Evolutionary conservation across 2,329 filamentous ascomycete genomes (phyloP).

Genomic region (Stagonosporopsis cucurbitacearum): DNA sequence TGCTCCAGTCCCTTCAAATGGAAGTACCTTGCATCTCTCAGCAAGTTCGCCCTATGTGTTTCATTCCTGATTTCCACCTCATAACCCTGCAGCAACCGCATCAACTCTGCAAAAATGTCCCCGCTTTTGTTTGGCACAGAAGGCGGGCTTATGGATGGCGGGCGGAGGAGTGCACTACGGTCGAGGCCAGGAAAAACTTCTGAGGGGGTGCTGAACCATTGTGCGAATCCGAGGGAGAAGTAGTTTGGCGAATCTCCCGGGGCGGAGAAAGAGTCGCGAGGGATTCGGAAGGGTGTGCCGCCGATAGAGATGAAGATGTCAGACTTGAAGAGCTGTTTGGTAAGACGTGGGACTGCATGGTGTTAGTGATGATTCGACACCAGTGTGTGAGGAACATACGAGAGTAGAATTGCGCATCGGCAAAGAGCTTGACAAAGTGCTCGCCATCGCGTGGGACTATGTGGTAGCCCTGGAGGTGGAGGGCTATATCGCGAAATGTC

Average conservation of each 20-base stretch:
- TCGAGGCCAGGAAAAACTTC: slow-evolving; percentile 88
- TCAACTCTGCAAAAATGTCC: slow-evolving; percentile 81
- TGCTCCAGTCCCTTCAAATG: slow-evolving; percentile 93
- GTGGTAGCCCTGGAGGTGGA: slow-evolving; percentile 91
- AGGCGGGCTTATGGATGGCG: slow-evolving; percentile 84
- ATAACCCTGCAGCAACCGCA: slow-evolving; percentile 85
- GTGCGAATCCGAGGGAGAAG: slow-evolving; percentile 87
- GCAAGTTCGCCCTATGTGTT: slow-evolving; percentile 75
- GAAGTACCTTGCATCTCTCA: slow-evolving; percentile 90
- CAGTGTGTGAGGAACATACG: slow-evolving; percentile 56
- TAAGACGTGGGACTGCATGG: slow-evolving; percentile 77
- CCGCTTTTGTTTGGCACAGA: slow-evolving; percentile 80
- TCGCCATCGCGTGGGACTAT: slow-evolving; percentile 79
- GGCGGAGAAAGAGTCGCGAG: slow-evolving; percentile 81
- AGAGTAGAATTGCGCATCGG: slow-evolving; percentile 94
- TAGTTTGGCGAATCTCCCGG: slow-evolving; percentile 95
- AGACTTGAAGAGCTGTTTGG: slow-evolving; percentile 88
- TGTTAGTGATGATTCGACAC: slow-evolving; percentile 19
- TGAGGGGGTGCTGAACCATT: slow-evolving; percentile 81
- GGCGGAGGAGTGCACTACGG: slow-evolving; percentile 78
- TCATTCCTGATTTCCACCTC: slow-evolving; percentile 77
- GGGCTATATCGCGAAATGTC: slow-evolving; percentile 87
- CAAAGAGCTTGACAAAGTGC: slow-evolving; percentile 91
- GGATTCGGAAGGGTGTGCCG: slow-evolving; percentile 84
- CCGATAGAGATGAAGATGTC: slow-evolving; percentile 94